Base-by-base conservation (phyloP, 2,329 filamentous ascomycete genomes). In the Colletotrichum costaricense region DNA sequence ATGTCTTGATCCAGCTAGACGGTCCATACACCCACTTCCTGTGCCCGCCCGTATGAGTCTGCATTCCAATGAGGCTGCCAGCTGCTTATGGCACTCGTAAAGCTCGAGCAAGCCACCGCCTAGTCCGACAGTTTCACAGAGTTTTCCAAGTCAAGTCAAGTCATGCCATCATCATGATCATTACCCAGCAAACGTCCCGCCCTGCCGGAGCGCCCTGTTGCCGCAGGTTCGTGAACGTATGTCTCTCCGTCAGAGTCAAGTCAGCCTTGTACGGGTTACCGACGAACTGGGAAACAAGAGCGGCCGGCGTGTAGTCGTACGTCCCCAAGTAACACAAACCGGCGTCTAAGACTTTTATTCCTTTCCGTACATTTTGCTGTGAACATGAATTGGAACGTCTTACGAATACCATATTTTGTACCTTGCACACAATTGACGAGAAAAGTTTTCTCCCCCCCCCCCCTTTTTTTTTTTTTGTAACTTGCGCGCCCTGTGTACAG, bases 1-100 rank as follows among this genome's bases (percentile, higher is more conserved):
- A 24, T 59, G 64, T 63, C 69, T 63, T 30, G 58, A 63, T 69
- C 64, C 69, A 69, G 69, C 69, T 69, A 28, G 19, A 59, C 26
- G 69, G 56, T 30, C 49, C 46, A 35, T 63, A 26, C 26, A 33
- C 42, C 42, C 42, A 49, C 42, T 49, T 19, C 16, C 38, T 16
- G 16, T 42, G 38, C 38, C 16, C 12, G 9, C 16, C 38, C 38
- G 42, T 49, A 7, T n/a, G 42, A 49, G 30, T 30, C 26, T 24
- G 14, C 42, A 54, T 63, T 54, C 60, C 60, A 52, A 19, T 26
- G 57, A 7, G 56, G 28, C 33, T 24, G 22, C 22, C 33, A 60
- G 42, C 42, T 49, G 42, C 42, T n/a, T 49, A 49, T 11, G 42
- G 42, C 42, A 19, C 19, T n/a, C 42, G 42, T n/a, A 49, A 33